These are phyloP conservation scores for Termitomyces sp. DNA, from an alignment of 768 basidiomycete genomes.

Conservation along the genomic window DNA sequence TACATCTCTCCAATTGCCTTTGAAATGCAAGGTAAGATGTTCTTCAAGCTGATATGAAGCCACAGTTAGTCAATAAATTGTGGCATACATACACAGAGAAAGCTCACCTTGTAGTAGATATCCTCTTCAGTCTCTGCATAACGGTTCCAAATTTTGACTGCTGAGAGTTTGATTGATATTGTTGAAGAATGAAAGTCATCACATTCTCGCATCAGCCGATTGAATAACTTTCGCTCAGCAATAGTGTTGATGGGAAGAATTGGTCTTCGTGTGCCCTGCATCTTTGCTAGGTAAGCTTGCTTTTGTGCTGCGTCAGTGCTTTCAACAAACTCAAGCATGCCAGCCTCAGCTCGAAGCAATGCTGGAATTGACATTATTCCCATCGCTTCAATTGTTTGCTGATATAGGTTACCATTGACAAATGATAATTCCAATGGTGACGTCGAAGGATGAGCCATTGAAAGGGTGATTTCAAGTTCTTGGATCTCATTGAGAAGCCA, in stretches of 20 bases:
- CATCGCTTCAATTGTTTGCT: background rate
- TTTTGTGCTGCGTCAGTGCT: background rate
- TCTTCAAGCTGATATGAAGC: background rate
- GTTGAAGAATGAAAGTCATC: background rate
- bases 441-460: background rate
- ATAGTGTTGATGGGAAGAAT: conserved; percentile 20
- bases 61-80: background rate
- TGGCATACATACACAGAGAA: background rate
- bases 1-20: background rate
- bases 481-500: background rate
- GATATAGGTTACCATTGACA: conserved; percentile 15
- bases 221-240: conserved; percentile 18
- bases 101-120: background rate
- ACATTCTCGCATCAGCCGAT: conserved; percentile 14
- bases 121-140: background rate
- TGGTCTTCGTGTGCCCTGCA: conserved; percentile 21
- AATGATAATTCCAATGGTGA: conserved; percentile 2
- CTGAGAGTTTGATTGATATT: background rate
- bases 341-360: background rate
- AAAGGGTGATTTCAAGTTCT: background rate
- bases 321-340: background rate
- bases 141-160: background rate
- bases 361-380: background rate
- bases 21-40: background rate
- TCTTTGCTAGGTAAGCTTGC: background rate